Base-by-base conservation (phyloP, 2,329 filamentous ascomycete species). In the Talaromyces sp. region DNA sequence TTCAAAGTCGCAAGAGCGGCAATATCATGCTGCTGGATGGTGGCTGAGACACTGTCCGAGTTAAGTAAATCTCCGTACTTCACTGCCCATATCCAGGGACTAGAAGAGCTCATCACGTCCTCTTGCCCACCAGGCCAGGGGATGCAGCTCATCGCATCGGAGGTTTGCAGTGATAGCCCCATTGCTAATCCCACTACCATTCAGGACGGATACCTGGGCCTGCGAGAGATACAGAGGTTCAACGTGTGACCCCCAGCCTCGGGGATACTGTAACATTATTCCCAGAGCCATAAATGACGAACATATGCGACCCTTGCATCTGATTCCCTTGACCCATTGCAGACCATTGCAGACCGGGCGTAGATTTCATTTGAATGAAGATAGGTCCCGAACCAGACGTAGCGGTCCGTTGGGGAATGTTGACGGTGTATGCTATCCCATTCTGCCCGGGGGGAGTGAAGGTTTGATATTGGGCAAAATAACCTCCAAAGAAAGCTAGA, bases 201-300 rank as follows among this genome's bases (percentile, higher is more conserved):
- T 77, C 2, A 88, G 77, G 3, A 88, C 75, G 36, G 80, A 75
- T 21, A 87, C 69, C 33, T 77, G 70, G 22, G 75, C 73, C 5
- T 75, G 70, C 1, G 69, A 64, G 52, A 70, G 73, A 69, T 81
- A 79, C 25, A 70, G 48, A 0, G 85, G 85, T 73, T 75, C 70
- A 36, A 68, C 62, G 62, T 86, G 75, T 7, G 77, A 76, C 0
- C 65, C 71, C 31, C 79, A 69, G 64, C 21, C 85, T 80, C 1
- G 84, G 78, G 61, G 84, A 86, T 55, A 87, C 67, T 1, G 85
- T 88, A 22, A 87, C 77, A 65, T 87, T 86, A 61, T 80, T 80
- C 22, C 43, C 43, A 3, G 64, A 62, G 59, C 81, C 72, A 69
- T 88, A 88, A 63, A 87, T 76, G 65, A 88, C 62, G 66, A 88